These are phyloP conservation scores for Citropsis articulata DNA, from an alignment of 345 rosid genomes.

Conservation along the genomic window DNA sequence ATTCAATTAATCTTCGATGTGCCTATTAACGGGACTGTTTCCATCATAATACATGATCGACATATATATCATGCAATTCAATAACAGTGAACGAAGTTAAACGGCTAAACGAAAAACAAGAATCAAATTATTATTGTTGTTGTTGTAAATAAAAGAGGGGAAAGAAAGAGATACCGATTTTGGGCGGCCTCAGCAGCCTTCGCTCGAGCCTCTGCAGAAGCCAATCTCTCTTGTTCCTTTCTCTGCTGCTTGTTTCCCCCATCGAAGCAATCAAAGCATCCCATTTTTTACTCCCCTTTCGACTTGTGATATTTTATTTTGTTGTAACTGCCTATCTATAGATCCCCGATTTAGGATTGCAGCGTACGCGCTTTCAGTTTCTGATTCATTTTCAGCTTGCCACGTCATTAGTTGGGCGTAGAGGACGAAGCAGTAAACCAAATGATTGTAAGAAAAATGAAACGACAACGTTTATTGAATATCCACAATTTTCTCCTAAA, in stretches of 20 bases:
- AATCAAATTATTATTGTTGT: not conserved
- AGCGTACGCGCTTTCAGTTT: not conserved
- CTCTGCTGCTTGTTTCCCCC: slow-evolving; percentile 55
- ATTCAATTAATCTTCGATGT: not conserved
- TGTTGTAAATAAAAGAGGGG: not conserved
- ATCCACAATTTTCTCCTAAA: not conserved
- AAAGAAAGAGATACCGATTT: slow-evolving; percentile 45
- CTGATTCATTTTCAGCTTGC: not conserved
- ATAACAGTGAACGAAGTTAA: not conserved
- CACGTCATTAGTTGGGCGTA: not conserved
- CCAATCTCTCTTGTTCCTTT: slow-evolving; percentile 65
- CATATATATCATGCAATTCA: not conserved
- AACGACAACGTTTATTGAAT: not conserved
- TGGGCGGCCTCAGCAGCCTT: slow-evolving; percentile 97
- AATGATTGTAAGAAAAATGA: not conserved
- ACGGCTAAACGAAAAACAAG: not conserved
- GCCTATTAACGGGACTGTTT: not conserved
- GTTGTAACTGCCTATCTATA: not conserved
- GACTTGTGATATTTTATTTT: not conserved
- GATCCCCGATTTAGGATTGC: not conserved
- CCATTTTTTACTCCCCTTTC: slow-evolving; percentile 27
- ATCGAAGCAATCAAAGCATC: slow-evolving; percentile 55
- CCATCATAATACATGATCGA: not conserved
- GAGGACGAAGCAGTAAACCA: not conserved
- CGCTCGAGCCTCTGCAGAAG: slow-evolving; percentile 88